A percentile compares a stretch with the other conserved stretches of the same genome.
Evolutionary conservation across 176 grass and related monocot species (phyloP).

Genomic region (Guadua angustifolia): DNA sequence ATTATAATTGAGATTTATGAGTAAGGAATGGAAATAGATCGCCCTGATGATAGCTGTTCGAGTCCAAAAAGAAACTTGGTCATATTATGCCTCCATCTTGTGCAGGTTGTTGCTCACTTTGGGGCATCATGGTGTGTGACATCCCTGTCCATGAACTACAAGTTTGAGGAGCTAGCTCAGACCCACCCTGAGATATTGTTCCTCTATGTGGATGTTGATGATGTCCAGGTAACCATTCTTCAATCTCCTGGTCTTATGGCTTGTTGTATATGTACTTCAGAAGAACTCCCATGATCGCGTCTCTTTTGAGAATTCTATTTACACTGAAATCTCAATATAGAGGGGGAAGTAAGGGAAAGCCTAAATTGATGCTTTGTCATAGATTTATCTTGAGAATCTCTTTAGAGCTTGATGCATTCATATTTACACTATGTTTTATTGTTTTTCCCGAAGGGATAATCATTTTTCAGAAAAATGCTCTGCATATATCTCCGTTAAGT

Average conservation of each 20-base stretch:
- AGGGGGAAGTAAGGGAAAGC: background rate
- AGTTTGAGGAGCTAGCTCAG: conserved; percentile 84
- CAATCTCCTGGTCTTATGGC: background rate
- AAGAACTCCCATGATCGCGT: background rate
- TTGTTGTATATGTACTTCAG: background rate
- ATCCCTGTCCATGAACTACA: conserved; percentile 90
- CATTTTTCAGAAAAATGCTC: background rate
- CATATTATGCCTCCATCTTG: background rate
- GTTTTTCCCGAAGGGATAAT: background rate
- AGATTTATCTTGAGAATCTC: background rate
- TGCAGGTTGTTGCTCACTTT: conserved; percentile 84
- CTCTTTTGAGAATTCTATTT: background rate
- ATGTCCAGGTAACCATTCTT: conserved; percentile 61
- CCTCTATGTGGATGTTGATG: conserved; percentile 90
- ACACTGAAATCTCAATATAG: background rate
- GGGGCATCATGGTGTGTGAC: conserved; percentile 93
- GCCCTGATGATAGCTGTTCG: background rate
- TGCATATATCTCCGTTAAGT: background rate
- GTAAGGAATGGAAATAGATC: background rate
- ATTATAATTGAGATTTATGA: background rate
- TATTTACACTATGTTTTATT: background rate
- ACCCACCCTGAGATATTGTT: conserved; percentile 70
- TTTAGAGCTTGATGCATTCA: background rate
- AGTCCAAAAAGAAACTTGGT: background rate
- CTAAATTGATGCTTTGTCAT: background rate